A percentile compares a stretch with the other conserved stretches of the same genome.
Evolutionary conservation across 2,329 filamentous ascomycete genomes (phyloP).

Genomic region (Exophiala lecanii-corni): DNA sequence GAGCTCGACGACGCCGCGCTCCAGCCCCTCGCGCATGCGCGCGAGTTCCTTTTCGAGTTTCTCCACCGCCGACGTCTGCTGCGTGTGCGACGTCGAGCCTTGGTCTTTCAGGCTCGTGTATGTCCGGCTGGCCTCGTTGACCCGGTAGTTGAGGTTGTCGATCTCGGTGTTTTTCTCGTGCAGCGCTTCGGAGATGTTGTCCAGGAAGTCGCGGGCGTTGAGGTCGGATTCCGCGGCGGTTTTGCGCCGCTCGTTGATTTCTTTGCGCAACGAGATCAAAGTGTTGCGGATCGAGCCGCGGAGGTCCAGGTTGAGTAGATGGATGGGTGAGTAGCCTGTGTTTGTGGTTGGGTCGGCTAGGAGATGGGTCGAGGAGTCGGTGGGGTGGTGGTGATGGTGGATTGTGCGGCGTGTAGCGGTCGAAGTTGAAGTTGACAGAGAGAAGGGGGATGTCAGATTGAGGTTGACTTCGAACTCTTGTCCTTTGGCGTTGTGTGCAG

Average conservation of each 20-base stretch:
- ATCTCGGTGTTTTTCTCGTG: constrained; percentile 93
- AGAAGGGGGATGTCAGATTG: constrained; percentile 63
- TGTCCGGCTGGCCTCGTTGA: constrained; percentile 83
- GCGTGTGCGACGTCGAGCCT: constrained; percentile 80
- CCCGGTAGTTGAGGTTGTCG: constrained; percentile 81
- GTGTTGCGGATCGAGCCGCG: constrained; percentile 75
- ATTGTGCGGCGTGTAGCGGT: constrained; percentile 45
- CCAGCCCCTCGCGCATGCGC: constrained; percentile 26
- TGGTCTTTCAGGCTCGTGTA: constrained; percentile 81
- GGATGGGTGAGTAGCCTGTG: constrained; percentile 83
- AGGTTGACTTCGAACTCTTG: constrained; percentile 79
- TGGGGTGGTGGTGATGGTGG: constrained; percentile 19
- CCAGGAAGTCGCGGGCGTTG: constrained; percentile 88
- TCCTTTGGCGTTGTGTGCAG: constrained; percentile 80
- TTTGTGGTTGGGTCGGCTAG: constrained; percentile 70
- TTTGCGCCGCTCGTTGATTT: constrained; percentile 84
- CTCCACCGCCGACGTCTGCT: constrained; percentile 89
- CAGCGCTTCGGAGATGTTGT: constrained; percentile 93
- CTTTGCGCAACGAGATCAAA: constrained; percentile 74
- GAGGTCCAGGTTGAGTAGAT: constrained; percentile 84
- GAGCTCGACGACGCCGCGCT: constrained; percentile 35
- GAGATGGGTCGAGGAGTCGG: constrained; percentile 60
- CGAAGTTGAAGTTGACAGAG: constrained; percentile 64
- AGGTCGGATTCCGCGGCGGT: constrained; percentile 82
- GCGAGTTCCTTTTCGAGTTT: constrained; percentile 98